These are phyloP conservation scores for Fraxinus americana DNA, from an alignment of 257 asterid species.

Conservation along the genomic window DNA sequence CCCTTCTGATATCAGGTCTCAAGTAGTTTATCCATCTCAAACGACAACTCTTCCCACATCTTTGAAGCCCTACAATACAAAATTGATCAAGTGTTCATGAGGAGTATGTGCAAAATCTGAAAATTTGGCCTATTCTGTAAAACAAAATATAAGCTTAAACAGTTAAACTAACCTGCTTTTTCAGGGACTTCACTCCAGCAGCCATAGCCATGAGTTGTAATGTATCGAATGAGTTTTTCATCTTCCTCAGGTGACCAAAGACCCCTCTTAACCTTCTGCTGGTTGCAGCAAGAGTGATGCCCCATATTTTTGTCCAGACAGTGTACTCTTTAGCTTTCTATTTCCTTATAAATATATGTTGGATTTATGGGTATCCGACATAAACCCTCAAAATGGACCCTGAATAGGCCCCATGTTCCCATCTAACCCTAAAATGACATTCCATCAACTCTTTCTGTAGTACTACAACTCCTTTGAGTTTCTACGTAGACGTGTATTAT, in stretches of 20 bases:
- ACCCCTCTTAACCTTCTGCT: constrained; percentile 98
- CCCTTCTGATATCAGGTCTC: constrained; percentile 92
- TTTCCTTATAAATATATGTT: constrained; percentile 32
- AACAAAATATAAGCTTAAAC: too few species aligned
- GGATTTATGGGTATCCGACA: constrained; percentile 46
- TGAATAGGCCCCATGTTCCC: constrained; percentile 56
- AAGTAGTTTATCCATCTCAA: constrained; percentile 90
- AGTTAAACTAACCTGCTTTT: constrained; percentile 69
- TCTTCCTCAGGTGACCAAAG: constrained; percentile 98
- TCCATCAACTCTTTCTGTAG: constrained; percentile 53
- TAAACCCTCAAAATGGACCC: constrained; percentile 31
- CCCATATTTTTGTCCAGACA: constrained; percentile 44
- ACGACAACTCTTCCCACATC: constrained; percentile 94
- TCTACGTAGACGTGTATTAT: constrained; percentile 53
- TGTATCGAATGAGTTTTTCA: constrained; percentile 74
- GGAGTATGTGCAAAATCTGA: too few species aligned
- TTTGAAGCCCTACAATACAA: constrained; percentile 63
- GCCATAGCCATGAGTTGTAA: constrained; percentile 87
- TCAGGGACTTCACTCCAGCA: constrained; percentile 99
- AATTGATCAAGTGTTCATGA: too few species aligned
- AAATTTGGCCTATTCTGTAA: too few species aligned
- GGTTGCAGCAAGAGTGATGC: constrained; percentile 96
- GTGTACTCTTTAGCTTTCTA: neutral
- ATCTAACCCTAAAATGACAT: constrained; percentile 93
- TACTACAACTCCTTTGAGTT: constrained; percentile 15